Percentiles rank a stretch among this genome's conserved stretches.
These are phyloP conservation scores for Tuber borchii DNA, from an alignment of 495 filamentous ascomycete genomes.

Conservation along the genomic window DNA sequence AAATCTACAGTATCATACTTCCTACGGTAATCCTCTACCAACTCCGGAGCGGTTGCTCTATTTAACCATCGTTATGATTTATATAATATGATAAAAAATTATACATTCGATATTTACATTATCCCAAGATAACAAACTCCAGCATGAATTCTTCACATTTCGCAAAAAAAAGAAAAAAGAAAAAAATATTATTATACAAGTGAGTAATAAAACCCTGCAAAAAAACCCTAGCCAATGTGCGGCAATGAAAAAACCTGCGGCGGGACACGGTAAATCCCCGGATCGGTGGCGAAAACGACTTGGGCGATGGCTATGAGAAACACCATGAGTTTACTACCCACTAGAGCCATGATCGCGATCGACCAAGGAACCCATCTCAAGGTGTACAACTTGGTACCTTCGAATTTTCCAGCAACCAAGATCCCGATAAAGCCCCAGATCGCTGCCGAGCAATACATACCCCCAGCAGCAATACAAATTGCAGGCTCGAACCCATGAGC, in stretches of 20 bases:
- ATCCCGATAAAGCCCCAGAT: neutral
- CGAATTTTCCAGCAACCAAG: neutral
- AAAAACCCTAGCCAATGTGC: neutral
- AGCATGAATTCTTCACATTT: neutral
- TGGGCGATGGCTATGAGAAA: neutral
- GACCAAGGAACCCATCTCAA: neutral
- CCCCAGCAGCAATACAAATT: neutral
- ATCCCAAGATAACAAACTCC: neutral
- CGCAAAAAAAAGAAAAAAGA: neutral
- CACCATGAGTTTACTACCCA: neutral
- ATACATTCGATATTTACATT: neutral
- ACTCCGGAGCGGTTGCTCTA: neutral
- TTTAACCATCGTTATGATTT: neutral
- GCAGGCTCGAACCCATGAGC: neutral
- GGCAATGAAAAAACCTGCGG: neutral
- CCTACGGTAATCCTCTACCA: no score
- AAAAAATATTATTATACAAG: neutral
- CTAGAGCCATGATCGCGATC: neutral
- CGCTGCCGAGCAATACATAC: neutral
- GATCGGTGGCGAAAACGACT: neutral
- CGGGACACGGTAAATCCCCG: neutral
- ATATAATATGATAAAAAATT: neutral
- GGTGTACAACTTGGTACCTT: neutral
- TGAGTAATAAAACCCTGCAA: neutral
- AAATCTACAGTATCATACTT: no score